phyloP scores from a whole-genome alignment of 768 basidiomycete genomes.

The Auriscalpium orientale region DNA sequence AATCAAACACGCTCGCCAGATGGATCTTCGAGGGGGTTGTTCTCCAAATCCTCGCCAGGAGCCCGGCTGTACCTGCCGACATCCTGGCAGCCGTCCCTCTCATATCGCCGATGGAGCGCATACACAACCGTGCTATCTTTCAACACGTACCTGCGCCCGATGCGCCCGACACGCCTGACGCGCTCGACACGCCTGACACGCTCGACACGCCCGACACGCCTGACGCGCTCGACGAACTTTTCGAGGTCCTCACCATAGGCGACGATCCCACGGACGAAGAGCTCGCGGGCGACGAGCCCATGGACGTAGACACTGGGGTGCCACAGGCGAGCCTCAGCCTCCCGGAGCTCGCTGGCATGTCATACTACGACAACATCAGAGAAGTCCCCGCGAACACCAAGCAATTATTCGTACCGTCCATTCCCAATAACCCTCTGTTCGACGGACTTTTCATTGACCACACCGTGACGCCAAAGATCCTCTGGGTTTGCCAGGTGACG shows the following conservation, averaged over 20 bases:
- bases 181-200: not conserved
- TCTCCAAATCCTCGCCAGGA: not conserved
- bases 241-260: not conserved
- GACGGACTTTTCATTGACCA: not conserved
- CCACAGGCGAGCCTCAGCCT: not conserved
- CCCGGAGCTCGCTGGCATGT: not conserved
- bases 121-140: not conserved
- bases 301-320: not conserved
- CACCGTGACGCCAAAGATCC: not conserved
- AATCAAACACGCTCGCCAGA: not conserved
- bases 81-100: not conserved
- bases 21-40: not conserved
- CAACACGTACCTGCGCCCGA: not conserved
- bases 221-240: not conserved
- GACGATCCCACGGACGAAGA: not conserved
- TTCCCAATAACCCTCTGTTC: not conserved
- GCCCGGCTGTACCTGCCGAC: not conserved
- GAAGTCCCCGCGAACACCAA: not conserved
- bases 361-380: not conserved
- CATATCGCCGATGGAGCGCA: not conserved
- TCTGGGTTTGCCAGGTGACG: not conserved
- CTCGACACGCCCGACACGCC: not conserved
- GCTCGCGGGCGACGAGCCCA: not conserved
- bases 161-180: not conserved
- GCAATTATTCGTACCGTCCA: not conserved